Conservation (phyloP, 1,139 yeast genomes). For the Scheffersomyces illinoinensis region DNA sequence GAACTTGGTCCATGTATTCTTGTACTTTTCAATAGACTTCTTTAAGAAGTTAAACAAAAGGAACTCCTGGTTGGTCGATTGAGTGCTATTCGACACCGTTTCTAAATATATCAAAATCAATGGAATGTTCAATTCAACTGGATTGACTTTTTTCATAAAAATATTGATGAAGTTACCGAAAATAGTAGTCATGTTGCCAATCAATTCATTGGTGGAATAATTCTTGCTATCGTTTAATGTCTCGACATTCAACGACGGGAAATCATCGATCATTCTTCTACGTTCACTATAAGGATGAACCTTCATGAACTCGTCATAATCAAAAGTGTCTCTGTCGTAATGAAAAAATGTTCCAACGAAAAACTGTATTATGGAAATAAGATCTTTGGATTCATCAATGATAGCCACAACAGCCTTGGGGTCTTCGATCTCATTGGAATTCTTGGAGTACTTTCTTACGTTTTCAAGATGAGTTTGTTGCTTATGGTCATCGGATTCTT, state of each 20-base stretch:
- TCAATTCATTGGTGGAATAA: constrained; percentile 52
- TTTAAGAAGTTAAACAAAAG: constrained; percentile 51
- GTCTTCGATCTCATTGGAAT: constrained; percentile 33
- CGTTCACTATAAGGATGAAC: constrained; percentile 38
- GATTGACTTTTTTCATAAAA: constrained; percentile 38
- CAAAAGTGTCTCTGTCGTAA: constrained; percentile 46
- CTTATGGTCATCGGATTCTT: constrained; percentile 6
- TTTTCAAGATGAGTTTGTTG: constrained; percentile 13
- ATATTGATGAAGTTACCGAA: constrained; percentile 51
- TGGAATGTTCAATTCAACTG: constrained; percentile 39
- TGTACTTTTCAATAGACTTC: constrained; percentile 53
- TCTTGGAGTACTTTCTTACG: constrained; percentile 12
- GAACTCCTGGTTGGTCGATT: constrained; percentile 64
- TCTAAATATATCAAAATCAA: constrained; percentile 42
- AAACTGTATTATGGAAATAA: constrained; percentile 56
- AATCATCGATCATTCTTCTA: constrained; percentile 27
- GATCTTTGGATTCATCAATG: constrained; percentile 35
- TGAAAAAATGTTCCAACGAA: constrained; percentile 70
- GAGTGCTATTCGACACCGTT: constrained; percentile 37
- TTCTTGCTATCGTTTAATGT: constrained; percentile 19
- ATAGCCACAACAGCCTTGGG: constrained; percentile 44
- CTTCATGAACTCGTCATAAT: constrained; percentile 51
- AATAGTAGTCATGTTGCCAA: constrained; percentile 50
- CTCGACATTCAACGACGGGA: constrained; percentile 17
- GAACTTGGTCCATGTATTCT: constrained; percentile 59